phyloP scores from a whole-genome alignment of 1,284 basidiomycete genomes.

The Fomitopsis pinicola region DNA sequence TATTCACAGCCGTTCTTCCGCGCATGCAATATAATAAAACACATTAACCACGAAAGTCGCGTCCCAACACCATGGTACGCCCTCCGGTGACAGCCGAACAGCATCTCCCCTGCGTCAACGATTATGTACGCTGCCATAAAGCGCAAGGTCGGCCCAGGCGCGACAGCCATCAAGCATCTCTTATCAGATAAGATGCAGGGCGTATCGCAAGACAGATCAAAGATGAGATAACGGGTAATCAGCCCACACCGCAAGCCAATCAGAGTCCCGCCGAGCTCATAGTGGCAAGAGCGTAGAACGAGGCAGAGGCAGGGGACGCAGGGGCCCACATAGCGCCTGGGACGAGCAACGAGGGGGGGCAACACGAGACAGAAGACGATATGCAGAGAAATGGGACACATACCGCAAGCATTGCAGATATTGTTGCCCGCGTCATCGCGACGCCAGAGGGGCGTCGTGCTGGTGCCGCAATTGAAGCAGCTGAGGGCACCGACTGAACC shows the following conservation, averaged over 20 bases:
- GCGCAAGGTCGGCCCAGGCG: conserved; percentile 1
- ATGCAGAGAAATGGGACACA: conserved; percentile 35
- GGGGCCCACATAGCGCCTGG: neutral
- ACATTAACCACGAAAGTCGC: conserved; percentile 6
- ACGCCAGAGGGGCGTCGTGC: conserved; percentile 92
- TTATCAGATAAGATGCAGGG: conserved; percentile 9
- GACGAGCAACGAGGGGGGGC: neutral
- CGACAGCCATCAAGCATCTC: neutral
- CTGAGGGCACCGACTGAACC: conserved; percentile 74
- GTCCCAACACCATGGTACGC: conserved; percentile 8
- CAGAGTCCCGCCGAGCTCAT: neutral
- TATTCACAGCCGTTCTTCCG: conserved; percentile 1
- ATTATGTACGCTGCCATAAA: neutral
- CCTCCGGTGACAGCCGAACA: neutral
- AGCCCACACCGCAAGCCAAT: neutral
- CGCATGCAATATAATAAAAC: conserved; percentile 6
- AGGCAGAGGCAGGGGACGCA: neutral
- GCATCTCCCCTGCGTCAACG: neutral
- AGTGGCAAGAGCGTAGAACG: conserved; percentile 4
- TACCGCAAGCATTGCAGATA: conserved; percentile 91
- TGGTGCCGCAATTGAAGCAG: conserved; percentile 90
- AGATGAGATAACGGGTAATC: conserved; percentile 2
- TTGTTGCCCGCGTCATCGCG: conserved; percentile 92
- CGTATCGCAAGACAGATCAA: conserved; percentile 3
- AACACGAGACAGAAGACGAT: conserved; percentile 8